These are phyloP conservation scores for Enteropsectra breve DNA, from an alignment of 371 early-diverging fungal species.

Conservation along the genomic window DNA sequence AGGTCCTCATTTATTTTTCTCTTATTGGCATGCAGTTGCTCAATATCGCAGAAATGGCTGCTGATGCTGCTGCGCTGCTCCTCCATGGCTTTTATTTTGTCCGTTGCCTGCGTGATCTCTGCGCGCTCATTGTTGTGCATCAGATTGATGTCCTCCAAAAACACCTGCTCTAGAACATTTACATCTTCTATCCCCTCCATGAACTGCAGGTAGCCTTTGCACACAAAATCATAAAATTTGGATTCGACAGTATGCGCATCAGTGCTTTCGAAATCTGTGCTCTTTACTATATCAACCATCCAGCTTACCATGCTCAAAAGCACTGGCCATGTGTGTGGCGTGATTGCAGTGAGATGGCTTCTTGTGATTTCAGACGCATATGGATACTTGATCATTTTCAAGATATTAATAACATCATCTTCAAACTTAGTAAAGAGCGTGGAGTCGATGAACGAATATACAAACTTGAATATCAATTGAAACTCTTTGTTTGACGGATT, in stretches of 20 bases:
- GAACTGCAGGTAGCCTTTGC: slow-evolving; percentile 56
- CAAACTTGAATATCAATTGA: slow-evolving; percentile 73
- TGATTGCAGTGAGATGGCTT: slow-evolving; percentile 69
- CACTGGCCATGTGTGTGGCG: slow-evolving; percentile 75
- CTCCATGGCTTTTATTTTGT: slow-evolving; percentile 23
- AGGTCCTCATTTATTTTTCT: slow-evolving; percentile 47
- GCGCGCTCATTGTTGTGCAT: slow-evolving; percentile 31
- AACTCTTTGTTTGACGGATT: slow-evolving; percentile 73
- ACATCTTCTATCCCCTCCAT: slow-evolving; percentile 56
- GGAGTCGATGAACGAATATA: slow-evolving; percentile 71
- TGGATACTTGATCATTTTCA: slow-evolving; percentile 75
- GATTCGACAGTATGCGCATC: slow-evolving; percentile 18
- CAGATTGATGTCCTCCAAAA: slow-evolving; percentile 35
- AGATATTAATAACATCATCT: slow-evolving; percentile 69
- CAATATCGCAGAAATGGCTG: background rate
- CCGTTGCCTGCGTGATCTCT: slow-evolving; percentile 23
- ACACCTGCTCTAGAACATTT: slow-evolving; percentile 25
- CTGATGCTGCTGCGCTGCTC: background rate
- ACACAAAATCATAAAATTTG: slow-evolving; percentile 56
- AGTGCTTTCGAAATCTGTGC: slow-evolving; percentile 8
- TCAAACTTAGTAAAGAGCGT: slow-evolving; percentile 66
- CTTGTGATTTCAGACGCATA: slow-evolving; percentile 73
- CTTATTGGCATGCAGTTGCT: slow-evolving; percentile 40
- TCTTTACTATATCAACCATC: slow-evolving; percentile 70
- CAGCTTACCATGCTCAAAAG: slow-evolving; percentile 74